A percentile compares a stretch with the other conserved stretches of the same genome.
Evolutionary conservation across 2,329 filamentous ascomycete genomes (phyloP).

Genomic region (Teratosphaeria epicoccoides): DNA sequence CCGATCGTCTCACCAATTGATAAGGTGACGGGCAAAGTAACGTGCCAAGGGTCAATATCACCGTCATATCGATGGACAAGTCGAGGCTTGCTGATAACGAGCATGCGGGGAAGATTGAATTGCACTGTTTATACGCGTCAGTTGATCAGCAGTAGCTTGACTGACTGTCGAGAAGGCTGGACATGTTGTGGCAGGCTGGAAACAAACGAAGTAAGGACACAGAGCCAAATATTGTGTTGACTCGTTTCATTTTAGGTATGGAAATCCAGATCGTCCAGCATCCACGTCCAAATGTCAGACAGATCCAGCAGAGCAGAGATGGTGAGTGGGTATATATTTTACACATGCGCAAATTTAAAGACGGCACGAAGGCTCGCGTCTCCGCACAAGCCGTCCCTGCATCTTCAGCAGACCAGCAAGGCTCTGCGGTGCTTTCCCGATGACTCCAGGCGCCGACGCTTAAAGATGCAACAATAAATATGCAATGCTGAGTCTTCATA

Average conservation of each 20-base stretch:
- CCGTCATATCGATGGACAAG: no score
- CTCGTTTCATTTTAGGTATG: slow-evolving; percentile 3
- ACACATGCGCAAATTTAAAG: background rate
- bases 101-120: no score
- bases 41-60: no score
- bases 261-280: slow-evolving; percentile 2
- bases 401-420: background rate
- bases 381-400: background rate
- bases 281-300: background rate
- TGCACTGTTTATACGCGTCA: no score
- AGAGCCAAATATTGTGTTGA: no score
- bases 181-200: no score
- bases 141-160: no score
- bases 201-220: no score
- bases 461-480: background rate
- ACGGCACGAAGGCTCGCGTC: background rate
- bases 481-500: background rate
- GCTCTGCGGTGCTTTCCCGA: background rate
- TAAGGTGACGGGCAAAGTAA: no score
- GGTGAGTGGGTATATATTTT: slow-evolving; percentile 1
- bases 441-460: slow-evolving; percentile 2
- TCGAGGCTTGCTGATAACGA: no score
- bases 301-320: slow-evolving; percentile 5
- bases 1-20: no score
- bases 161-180: no score